These are phyloP conservation scores for Auriscalpium microsporum DNA, from an alignment of 768 basidiomycete genomes.

Conservation along the genomic window DNA sequence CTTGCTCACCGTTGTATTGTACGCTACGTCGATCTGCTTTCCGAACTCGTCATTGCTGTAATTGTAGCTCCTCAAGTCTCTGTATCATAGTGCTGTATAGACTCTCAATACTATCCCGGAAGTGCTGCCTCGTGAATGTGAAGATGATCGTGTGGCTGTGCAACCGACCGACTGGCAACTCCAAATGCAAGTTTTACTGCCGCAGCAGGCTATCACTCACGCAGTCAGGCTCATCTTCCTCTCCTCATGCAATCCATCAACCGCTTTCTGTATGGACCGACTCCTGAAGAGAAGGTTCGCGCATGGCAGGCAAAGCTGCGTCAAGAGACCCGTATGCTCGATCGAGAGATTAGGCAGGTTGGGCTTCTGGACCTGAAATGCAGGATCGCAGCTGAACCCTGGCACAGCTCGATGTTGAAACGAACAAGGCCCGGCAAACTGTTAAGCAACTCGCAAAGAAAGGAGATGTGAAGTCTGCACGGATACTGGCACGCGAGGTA, in stretches of 20 bases:
- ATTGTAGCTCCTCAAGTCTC: not conserved
- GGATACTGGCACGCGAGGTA: slow-evolving; percentile 89
- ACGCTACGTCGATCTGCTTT: not conserved
- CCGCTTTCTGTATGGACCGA: slow-evolving; percentile 91
- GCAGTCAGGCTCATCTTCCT: too few species aligned
- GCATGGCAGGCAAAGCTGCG: slow-evolving; percentile 88
- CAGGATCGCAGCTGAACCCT: slow-evolving; percentile 7
- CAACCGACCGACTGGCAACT: too few species aligned
- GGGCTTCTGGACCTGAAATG: slow-evolving; percentile 22
- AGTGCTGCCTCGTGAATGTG: too few species aligned
- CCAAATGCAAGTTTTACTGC: too few species aligned
- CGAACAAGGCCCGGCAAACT: slow-evolving; percentile 65
- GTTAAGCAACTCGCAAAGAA: slow-evolving; percentile 88
- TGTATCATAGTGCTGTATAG: not conserved
- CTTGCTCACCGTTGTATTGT: not conserved
- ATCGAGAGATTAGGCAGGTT: slow-evolving; percentile 95
- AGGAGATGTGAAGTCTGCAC: slow-evolving; percentile 87
- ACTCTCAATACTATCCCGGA: too few species aligned
- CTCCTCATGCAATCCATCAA: slow-evolving; percentile 74
- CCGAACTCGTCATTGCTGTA: not conserved
- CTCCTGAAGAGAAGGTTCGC: slow-evolving; percentile 88
- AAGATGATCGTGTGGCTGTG: too few species aligned
- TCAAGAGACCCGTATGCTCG: slow-evolving; percentile 71
- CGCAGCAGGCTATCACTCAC: too few species aligned
- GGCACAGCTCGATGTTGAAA: slow-evolving; percentile 69